Base-by-base conservation (phyloP, 768 basidiomycete species). In the Tremella mesenterica region DNA sequence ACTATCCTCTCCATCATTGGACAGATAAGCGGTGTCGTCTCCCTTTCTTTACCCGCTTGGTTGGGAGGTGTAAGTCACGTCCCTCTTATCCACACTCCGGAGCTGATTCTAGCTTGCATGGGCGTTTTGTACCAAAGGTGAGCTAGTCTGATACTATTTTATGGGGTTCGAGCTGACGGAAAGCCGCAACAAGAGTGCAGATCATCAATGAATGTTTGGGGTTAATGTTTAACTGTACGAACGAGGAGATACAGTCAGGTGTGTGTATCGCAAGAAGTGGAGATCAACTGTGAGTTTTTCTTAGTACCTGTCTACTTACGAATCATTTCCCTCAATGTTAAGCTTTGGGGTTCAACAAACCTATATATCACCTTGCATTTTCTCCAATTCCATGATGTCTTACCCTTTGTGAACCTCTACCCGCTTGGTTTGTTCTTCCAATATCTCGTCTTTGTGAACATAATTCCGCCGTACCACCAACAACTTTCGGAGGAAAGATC, bases 161-260 rank as follows among this genome's bases (percentile, higher is more conserved):
- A 10, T 34, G 12, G 33, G 18, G 12, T 34, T 10, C 16, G 18
- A 30, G 20, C 29, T 26, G 18, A 44, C 20, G 23, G 28, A 43
- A 47, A 63, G 66, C 70, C 18, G 69, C 73, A 4, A 65, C 70
- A 1, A 50, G 58, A n/a, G 50, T 75, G 2, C 63, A 71, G 21
- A 66, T 74, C 47, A 75, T 76, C 67, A 76, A 77, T 53, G 75
- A 75, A 48, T 56, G 62, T 13, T 26, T 49, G 8, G 73, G 73
- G 2, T 55, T 75, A 0, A 13, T 20, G 1, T 74, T 77, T 57
- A 36, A 69, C 30, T 76, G 75, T 50, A 58, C 69, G 4, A 30
- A 28, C 0, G 69, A 54, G 1, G 56, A 71, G 18, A 56, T 75
- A 20, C 21, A 49, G 3, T 54, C 55, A 0, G 76, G 75, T 1